Evolutionary conservation across 192 early-diverging fungal genomes (phyloP).

Genomic region (Phycomyces nitens): DNA sequence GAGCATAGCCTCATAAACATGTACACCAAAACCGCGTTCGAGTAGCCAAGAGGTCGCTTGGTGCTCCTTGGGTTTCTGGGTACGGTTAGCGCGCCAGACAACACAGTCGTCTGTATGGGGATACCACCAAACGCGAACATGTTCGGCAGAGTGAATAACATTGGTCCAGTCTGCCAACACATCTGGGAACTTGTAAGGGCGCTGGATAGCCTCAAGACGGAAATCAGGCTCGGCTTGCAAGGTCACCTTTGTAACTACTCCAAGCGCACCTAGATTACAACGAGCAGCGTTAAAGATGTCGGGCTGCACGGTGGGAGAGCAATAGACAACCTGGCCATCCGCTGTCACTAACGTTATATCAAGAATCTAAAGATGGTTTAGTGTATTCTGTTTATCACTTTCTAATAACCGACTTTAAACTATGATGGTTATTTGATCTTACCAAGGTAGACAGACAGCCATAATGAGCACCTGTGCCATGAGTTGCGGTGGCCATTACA

Average conservation of each 20-base stretch:
- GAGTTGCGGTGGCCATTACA: constrained; percentile 68
- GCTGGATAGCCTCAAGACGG: constrained; percentile 62
- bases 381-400: too few species aligned
- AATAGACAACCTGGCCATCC: constrained; percentile 44
- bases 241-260: constrained; percentile 64
- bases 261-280: constrained; percentile 65
- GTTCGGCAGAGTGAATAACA: constrained; percentile 62
- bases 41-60: constrained; percentile 19
- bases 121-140: constrained; percentile 78
- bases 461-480: constrained; percentile 66
- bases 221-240: constrained; percentile 65
- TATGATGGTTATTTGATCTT: constrained; percentile 11
- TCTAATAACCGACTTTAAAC: too few species aligned
- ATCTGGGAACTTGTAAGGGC: constrained; percentile 52
- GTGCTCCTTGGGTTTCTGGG: constrained; percentile 33
- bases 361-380: constrained; percentile 33
- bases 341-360: constrained; percentile 64
- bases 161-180: constrained; percentile 47
- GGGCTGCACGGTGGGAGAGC: constrained; percentile 37
- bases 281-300: constrained; percentile 66
- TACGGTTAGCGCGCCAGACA: constrained; percentile 66
- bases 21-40: constrained; percentile 33
- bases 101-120: constrained; percentile 69
- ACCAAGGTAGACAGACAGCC: constrained; percentile 58
- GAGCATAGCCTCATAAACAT: constrained; percentile 55